phyloP scores from a whole-genome alignment of 2,329 filamentous ascomycete genomes.

The Paecilomyces fulvus region DNA sequence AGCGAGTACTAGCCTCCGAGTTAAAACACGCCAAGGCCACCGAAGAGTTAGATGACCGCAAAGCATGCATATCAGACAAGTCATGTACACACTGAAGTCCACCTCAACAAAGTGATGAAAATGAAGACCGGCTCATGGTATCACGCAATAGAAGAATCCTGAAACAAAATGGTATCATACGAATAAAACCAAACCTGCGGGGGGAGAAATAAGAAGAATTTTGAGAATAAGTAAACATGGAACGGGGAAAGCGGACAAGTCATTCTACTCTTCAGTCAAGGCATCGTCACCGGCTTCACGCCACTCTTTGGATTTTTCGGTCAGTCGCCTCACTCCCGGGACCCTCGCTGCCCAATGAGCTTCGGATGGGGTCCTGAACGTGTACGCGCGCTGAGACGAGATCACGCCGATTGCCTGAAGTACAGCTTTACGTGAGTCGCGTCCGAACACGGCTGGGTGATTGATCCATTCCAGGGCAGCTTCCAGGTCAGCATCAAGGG shows the following conservation, averaged over 20 bases:
- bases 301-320: slow-evolving; percentile 83
- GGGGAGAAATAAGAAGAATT: slow-evolving; percentile 5
- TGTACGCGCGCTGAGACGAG: slow-evolving; percentile 86
- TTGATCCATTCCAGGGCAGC: slow-evolving; percentile 93
- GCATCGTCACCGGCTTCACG: slow-evolving; percentile 75
- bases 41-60: not conserved
- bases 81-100: not conserved
- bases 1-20: not conserved
- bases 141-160: slow-evolving; percentile 3
- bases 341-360: slow-evolving; percentile 81
- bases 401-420: slow-evolving; percentile 96
- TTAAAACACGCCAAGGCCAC: not conserved
- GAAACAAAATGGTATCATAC: slow-evolving; percentile 36
- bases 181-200: slow-evolving; percentile 11
- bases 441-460: slow-evolving; percentile 87
- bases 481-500: slow-evolving; percentile 85
- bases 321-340: slow-evolving; percentile 68
- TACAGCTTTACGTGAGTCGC: slow-evolving; percentile 90
- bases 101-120: not conserved
- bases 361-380: slow-evolving; percentile 84
- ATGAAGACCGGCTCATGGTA: not conserved
- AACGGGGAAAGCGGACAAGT: slow-evolving; percentile 1
- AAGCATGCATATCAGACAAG: not conserved
- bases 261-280: slow-evolving; percentile 43
- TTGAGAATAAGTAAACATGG: slow-evolving; percentile 4